Base-by-base conservation (phyloP, 2,329 filamentous ascomycete species). In the Blumeria hordei region DNA sequence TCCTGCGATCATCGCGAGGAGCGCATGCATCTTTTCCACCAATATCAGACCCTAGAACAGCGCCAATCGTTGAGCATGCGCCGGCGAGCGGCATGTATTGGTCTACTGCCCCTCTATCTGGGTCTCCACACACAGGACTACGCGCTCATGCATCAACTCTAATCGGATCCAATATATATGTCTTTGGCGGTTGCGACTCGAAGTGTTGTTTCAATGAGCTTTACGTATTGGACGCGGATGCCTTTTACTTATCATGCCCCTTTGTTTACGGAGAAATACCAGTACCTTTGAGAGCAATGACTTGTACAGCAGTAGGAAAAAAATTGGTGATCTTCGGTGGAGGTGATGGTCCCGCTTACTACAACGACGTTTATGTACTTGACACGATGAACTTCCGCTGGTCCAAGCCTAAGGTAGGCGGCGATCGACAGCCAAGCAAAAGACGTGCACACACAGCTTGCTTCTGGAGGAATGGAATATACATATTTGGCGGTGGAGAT, bases 51-150 rank as follows among this genome's bases (percentile, higher is more conserved):
- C 71, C 75, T 10, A 69, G 69, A 49, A 74, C 72, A 32, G 75
- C 75, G 1, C 73, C 77, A 6, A 74, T 81, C 56, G 78, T 83
- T 16, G 70, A 74, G 9, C 70, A 74, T 3, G 78, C 80, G 14
- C 80, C 80, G 32, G 75, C 80, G 16, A 80, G 77, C 52, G 80
- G 80, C 61, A 83, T 84, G 80, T 84, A 84, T 68, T 83, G 80
- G 79, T 81, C 78, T 54, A 73, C 72, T 37, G 79, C 80, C 9
- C 76, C 75, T 7, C 72, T 76, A n/a, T 82, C 79, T 2, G 80
- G 80, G 32, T 69, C 72, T 32, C 69, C 77, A 41, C 78, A 80
- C 62, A 75, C 76, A 14, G 73, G 76, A 28, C 67, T 83, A 56
- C 74, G 80, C 55, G 80, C 80, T 14, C 80, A 84, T 66, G 83